A percentile compares a stretch with the other conserved stretches of the same genome.
These are phyloP conservation scores for Suillus plorans DNA, from an alignment of 768 basidiomycete species.

Conservation along the genomic window DNA sequence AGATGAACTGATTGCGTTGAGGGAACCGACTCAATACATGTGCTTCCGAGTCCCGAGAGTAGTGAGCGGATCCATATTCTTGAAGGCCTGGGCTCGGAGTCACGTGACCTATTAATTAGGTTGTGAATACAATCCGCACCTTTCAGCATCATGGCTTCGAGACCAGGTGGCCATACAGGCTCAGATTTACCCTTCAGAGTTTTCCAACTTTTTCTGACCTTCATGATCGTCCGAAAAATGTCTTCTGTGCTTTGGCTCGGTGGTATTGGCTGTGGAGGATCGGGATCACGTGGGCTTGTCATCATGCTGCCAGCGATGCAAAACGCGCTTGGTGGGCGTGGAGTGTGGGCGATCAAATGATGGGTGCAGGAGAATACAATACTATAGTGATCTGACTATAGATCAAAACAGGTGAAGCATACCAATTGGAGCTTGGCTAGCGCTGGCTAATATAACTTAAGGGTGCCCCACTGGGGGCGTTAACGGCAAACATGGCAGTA, in stretches of 20 bases:
- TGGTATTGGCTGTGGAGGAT: constrained; percentile 12
- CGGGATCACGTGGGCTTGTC: not conserved
- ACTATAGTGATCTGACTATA: constrained; percentile 5
- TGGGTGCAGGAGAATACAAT: constrained; percentile 12
- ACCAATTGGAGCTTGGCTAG: constrained; percentile 15
- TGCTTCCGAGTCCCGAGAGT: constrained; percentile 50
- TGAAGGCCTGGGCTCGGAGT: constrained; percentile 47
- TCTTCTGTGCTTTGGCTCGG: constrained; percentile 36
- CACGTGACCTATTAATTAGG: constrained; percentile 15
- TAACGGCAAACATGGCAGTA: constrained; percentile 19
- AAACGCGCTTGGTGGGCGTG: not conserved
- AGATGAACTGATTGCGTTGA: constrained; percentile 77
- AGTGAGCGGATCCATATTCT: constrained; percentile 72
- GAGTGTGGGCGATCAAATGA: constrained; percentile 8
- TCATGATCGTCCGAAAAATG: constrained; percentile 66
- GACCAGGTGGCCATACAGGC: constrained; percentile 76
- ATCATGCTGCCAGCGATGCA: not conserved
- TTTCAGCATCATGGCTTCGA: constrained; percentile 76
- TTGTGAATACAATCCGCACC: constrained; percentile 40
- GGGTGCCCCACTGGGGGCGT: not conserved
- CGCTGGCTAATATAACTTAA: constrained; percentile 26
- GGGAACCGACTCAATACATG: constrained; percentile 72
- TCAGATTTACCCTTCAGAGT: constrained; percentile 62
- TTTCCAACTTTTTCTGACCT: constrained; percentile 72
- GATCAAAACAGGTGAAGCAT: constrained; percentile 4